Evolutionary conservation across 768 basidiomycete genomes (phyloP), one percentile per base, ranked within the genome.

Genomic region (Boletus coccyginus): DNA sequence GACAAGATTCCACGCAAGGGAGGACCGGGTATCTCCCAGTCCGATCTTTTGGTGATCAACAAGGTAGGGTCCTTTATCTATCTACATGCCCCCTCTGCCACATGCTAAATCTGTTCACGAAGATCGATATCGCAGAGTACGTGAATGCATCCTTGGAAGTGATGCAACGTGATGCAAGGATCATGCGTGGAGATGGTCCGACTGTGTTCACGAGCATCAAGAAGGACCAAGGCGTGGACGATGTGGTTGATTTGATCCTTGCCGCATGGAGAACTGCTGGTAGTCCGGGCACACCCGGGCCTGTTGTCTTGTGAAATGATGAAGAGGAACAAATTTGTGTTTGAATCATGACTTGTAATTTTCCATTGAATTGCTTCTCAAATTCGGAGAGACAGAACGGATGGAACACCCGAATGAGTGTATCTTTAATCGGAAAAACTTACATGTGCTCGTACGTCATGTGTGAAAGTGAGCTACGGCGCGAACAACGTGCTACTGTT

Each of bases 1-100:
- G 96, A 99, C 75, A 99, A 99, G 74, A 95, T 99, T 60, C 97
- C 97, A 21, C 81, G 96, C 24, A 99, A 99, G 76, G 96, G 97
- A 6, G 97, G 96, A 1, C 97, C 96, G 2, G 97, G 96, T 11
- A 98, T 99, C 62, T 94, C 94, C 2, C 90, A 94, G 66, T 96
- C 94, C 1, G 97, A 98, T 74, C 77, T 99, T 12, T 76, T 99
- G 52, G 85, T 99, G 27, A 85, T 98, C 63, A 98, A 98, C 78
- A 99, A 99, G 81, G 95, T 88, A 35, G 29, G 52, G 3, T 33
- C 40, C 41, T 29, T 17, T 47, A 29, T 48, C 39, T 36, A 47
- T 50, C 59, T 56, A 9, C n/a, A 31, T 17, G 43, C 31, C 44
- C 21, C 36, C 13, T 21, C 21, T 35, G 13, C 39, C 13, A 24